Evolutionary conservation across 2,329 filamentous ascomycete genomes (phyloP), one percentile per base, ranked within the genome.

Genomic region (Botrytis deweyae): DNA sequence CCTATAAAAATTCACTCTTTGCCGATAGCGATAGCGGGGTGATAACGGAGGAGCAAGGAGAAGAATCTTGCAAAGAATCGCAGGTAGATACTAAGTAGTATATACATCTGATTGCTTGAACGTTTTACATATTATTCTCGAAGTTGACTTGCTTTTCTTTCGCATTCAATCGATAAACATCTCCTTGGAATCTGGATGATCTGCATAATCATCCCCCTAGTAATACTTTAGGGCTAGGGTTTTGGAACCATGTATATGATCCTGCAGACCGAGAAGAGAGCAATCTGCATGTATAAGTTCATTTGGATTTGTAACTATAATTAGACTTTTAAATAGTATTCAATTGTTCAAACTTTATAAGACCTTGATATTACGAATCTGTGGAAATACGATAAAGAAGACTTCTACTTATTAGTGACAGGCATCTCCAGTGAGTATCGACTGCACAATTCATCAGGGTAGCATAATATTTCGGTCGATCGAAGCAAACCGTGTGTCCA

Each of bases 151-250:
- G 16, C 4, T 20, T 33, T 12, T n/a, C 40, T 58, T 42, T 58
- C 49, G 33, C 16, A 33, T 42, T 52, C 40, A 33, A 33, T 25
- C 36, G 6, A 69, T 42, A 16, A 58, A 29, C 3, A 20, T 36
- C 49, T 68, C 66, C 40, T 36, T 67, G 29, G 29, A 29, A 29
- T 29, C 29, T 29, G 29, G 65, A 40, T 29, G 10, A 55, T 44
- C n/a, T 44, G 14, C 46, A 55, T 55, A 7, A 55, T n/a, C 49
- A 25, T 22, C 8, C 29, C 66, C 66, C 66, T 29, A 42, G 49
- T 58, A 58, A 58, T 33, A 33, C n/a, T 29, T 69, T 69, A 69
- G 66, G 66, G 66, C 18, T 69, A 69, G 66, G 61, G 61, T 63
- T 58, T 63, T 22, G 61, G 61, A 63, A 42, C 59, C 61, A 63